Percentiles rank a stretch among this genome's conserved stretches.
These are phyloP conservation scores for Saururus chinensis DNA, from an alignment of 164 flowering plant genomes.

Conservation along the genomic window DNA sequence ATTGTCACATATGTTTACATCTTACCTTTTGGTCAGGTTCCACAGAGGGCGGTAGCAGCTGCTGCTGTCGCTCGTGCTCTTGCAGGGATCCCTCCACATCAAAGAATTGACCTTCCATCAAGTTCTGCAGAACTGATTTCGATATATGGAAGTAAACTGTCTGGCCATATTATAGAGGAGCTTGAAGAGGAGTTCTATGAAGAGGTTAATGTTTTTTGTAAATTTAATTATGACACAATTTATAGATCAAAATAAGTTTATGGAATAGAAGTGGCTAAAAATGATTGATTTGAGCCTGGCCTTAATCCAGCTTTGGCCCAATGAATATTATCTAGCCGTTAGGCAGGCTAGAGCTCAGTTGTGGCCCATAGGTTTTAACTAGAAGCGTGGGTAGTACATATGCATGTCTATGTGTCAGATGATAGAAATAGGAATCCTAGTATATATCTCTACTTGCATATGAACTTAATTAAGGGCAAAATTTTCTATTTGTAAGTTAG, in stretches of 20 bases:
- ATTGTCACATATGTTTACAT: not conserved
- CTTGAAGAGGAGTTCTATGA: slow-evolving; percentile 84
- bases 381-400: no score
- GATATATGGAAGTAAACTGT: slow-evolving; percentile 68
- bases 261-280: not conserved
- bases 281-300: not conserved
- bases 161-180: slow-evolving; percentile 51
- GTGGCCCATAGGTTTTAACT: no score
- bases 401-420: not conserved
- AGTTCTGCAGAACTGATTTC: slow-evolving; percentile 77
- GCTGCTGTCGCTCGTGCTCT: slow-evolving; percentile 94
- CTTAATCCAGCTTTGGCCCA: not conserved
- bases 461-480: no score
- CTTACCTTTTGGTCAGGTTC: slow-evolving; percentile 44
- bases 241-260: not conserved
- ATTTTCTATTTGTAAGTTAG: no score
- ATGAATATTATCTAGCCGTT: no score
- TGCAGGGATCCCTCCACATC: slow-evolving; percentile 84
- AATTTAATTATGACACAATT: not conserved
- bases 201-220: slow-evolving; percentile 42
- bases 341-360: not conserved
- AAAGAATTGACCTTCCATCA: slow-evolving; percentile 55
- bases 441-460: not conserved
- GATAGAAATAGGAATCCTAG: not conserved
- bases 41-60: slow-evolving; percentile 91